phyloP scores from a whole-genome alignment of 805 yeast species.

The Suhomyces prunicola region DNA sequence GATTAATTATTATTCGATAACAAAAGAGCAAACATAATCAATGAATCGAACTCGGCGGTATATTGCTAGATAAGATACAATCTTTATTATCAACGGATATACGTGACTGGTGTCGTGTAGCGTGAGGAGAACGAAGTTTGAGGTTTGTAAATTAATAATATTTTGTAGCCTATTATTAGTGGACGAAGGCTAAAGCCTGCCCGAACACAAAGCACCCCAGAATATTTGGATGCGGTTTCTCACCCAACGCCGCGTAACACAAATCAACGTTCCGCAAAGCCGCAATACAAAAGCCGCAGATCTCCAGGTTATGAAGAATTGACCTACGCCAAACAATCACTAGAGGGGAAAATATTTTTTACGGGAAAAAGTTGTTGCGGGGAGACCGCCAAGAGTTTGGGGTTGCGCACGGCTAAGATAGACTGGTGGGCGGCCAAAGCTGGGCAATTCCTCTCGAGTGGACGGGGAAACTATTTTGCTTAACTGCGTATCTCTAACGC shows the following conservation, averaged over 20 bases:
- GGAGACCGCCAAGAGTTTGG: background rate
- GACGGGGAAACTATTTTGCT: background rate
- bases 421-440: background rate
- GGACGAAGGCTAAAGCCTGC: background rate
- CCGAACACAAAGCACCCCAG: background rate
- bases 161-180: background rate
- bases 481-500: background rate
- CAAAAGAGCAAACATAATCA: background rate
- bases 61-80: too few relatives aligned
- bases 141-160: background rate
- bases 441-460: background rate
- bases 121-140: background rate
- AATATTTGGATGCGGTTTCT: background rate
- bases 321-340: background rate
- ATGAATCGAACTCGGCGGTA: background rate
- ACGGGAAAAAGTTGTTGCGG: slow-evolving; percentile 2
- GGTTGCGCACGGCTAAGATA: background rate
- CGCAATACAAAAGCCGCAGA: background rate
- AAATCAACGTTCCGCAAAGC: background rate
- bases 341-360: background rate
- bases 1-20: background rate
- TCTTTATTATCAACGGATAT: background rate
- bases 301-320: background rate
- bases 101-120: background rate
- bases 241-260: background rate